Percentiles rank a stretch among this genome's conserved stretches.
phyloP scores from a whole-genome alignment of 768 basidiomycete species.

The Tricholoma flavovirens region DNA sequence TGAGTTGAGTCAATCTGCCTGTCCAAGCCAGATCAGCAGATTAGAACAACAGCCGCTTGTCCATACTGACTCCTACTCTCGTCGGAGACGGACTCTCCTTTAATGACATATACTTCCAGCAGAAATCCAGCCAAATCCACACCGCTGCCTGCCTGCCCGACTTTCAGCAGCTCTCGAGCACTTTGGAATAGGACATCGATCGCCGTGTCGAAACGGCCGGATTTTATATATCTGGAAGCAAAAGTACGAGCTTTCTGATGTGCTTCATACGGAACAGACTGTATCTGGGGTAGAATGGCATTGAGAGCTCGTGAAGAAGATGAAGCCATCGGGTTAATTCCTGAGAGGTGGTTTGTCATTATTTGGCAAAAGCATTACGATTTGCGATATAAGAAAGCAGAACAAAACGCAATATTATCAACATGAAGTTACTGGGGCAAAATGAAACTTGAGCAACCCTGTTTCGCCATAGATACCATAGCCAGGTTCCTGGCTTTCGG shows the following conservation, averaged over 20 bases:
- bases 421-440: conserved; percentile 58
- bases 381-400: no score
- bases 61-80: conserved; percentile 68
- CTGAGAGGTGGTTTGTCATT: neutral
- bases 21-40: conserved; percentile 17
- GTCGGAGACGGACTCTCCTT: conserved; percentile 65
- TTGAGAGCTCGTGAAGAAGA: conserved; percentile 63
- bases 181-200: conserved; percentile 92
- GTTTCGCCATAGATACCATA: conserved; percentile 58
- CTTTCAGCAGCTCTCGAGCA: conserved; percentile 82
- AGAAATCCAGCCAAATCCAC: conserved; percentile 78
- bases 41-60: neutral
- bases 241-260: conserved; percentile 97
- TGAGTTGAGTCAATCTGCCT: conserved; percentile 89
- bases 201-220: conserved; percentile 76
- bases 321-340: conserved; percentile 15
- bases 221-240: conserved; percentile 80
- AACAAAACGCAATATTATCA: conserved; percentile 27
- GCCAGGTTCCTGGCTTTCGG: conserved; percentile 58
- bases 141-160: conserved; percentile 84
- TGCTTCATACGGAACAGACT: conserved; percentile 80
- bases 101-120: conserved; percentile 77
- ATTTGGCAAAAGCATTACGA: neutral
- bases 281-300: conserved; percentile 70
- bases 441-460: conserved; percentile 54